Evolutionary conservation across 441 rosid genomes (phyloP).

Genomic region (Biscutella auriculata): DNA sequence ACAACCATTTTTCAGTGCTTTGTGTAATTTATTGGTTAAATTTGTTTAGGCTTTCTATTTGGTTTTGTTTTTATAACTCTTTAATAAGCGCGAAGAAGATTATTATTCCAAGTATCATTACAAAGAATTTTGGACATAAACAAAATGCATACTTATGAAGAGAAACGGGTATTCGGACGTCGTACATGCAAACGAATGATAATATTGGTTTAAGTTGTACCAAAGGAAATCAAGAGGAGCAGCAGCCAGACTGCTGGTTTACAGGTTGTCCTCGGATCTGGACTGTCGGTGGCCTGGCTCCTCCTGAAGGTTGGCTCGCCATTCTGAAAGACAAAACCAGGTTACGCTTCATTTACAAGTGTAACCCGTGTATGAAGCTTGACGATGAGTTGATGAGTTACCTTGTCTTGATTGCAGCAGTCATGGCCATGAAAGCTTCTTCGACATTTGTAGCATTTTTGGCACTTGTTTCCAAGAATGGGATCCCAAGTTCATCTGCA

Average conservation of each 20-base stretch:
- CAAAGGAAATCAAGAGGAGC: constrained; percentile 48
- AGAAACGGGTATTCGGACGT: neutral
- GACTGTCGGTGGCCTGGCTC: constrained; percentile 76
- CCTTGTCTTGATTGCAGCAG: constrained; percentile 56
- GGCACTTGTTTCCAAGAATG: constrained; percentile 66
- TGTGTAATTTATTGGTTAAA: neutral
- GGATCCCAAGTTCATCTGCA: constrained; percentile 64
- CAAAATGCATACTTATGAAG: constrained; percentile 1
- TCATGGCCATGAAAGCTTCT: constrained; percentile 69
- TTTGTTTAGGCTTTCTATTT: neutral
- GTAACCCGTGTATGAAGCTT: neutral
- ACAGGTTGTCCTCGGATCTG: constrained; percentile 85
- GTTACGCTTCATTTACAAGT: neutral
- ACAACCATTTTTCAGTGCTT: neutral
- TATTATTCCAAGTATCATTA: constrained; percentile 13
- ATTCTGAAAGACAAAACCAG: constrained; percentile 28
- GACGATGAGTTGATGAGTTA: neutral
- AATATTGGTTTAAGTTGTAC: constrained; percentile 12
- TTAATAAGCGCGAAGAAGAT: neutral
- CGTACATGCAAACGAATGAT: constrained; percentile 15
- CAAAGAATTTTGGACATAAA: constrained; percentile 19
- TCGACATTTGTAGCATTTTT: constrained; percentile 56
- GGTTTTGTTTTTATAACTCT: neutral
- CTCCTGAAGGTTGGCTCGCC: constrained; percentile 88
- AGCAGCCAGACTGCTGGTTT: constrained; percentile 80